These are phyloP conservation scores for Chimonanthus praecox DNA, from an alignment of 164 flowering plant species.

Conservation along the genomic window DNA sequence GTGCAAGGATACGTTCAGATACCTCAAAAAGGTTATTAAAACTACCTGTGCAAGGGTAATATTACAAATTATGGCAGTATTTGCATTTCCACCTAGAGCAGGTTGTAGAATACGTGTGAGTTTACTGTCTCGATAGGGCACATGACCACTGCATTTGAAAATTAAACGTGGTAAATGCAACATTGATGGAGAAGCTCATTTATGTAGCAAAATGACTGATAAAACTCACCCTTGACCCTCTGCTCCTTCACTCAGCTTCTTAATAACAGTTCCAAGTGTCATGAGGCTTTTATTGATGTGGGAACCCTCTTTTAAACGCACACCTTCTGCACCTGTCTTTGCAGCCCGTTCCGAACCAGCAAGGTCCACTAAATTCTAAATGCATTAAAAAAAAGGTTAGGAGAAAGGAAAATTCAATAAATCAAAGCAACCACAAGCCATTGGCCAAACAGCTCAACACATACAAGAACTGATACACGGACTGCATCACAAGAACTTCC, in stretches of 20 bases:
- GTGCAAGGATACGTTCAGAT: background rate
- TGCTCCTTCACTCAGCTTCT: constrained; percentile 93
- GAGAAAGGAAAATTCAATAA: background rate
- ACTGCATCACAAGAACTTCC: constrained; percentile 83
- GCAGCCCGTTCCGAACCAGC: constrained; percentile 99
- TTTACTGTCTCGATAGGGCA: constrained; percentile 97
- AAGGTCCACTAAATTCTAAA: constrained; percentile 89
- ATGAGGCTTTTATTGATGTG: constrained; percentile 96
- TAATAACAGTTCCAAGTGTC: constrained; percentile 97
- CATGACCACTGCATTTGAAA: constrained; percentile 65
- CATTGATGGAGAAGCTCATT: background rate
- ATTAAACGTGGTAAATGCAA: background rate
- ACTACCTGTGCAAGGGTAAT: constrained; percentile 96
- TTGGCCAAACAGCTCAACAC: constrained; percentile 3
- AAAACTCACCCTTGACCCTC: constrained; percentile 87
- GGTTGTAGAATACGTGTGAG: constrained; percentile 96
- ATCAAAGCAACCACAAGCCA: background rate
- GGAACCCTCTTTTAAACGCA: constrained; percentile 93
- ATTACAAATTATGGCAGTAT: constrained; percentile 95
- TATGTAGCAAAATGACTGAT: background rate
- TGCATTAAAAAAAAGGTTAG: background rate
- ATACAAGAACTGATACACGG: constrained; percentile 94
- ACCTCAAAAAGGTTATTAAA: background rate
- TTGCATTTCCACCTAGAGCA: constrained; percentile 97
- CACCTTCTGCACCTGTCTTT: constrained; percentile 97